A percentile compares a stretch with the other conserved stretches of the same genome.
These are phyloP conservation scores for Isabelozyma gotoi DNA, from an alignment of 805 yeast species.

Conservation along the genomic window DNA sequence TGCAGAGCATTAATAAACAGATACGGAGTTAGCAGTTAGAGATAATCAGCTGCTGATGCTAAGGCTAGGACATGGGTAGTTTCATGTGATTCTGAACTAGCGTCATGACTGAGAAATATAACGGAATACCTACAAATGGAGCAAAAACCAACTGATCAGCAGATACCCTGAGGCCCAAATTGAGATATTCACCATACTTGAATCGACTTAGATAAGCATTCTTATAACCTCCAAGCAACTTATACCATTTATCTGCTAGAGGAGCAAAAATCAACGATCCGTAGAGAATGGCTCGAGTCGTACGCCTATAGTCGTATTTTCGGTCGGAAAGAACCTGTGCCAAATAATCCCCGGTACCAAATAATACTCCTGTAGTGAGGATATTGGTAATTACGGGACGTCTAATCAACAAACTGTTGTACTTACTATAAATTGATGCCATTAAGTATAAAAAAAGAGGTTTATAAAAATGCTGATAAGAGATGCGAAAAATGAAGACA, in stretches of 20 bases:
- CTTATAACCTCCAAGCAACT: conserved; percentile 43
- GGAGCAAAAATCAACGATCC: conserved; percentile 79
- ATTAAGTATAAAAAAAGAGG: conserved; percentile 5
- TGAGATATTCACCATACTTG: not conserved
- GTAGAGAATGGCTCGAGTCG: conserved; percentile 62
- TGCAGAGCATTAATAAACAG: too few relatives aligned
- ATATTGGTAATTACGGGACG: conserved; percentile 48
- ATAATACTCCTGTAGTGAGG: conserved; percentile 51
- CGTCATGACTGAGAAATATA: conserved; percentile 69
- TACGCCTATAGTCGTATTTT: conserved; percentile 52
- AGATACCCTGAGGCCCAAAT: conserved; percentile 43
- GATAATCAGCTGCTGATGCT: too few relatives aligned
- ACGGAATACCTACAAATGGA: conserved; percentile 68
- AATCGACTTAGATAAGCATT: conserved; percentile 25
- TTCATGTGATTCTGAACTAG: conserved; percentile 61
- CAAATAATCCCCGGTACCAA: conserved; percentile 72
- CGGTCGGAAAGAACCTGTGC: conserved; percentile 53
- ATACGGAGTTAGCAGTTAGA: too few relatives aligned
- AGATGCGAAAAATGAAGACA: not conserved
- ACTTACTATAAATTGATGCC: conserved; percentile 16
- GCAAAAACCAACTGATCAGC: conserved; percentile 78
- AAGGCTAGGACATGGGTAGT: too few relatives aligned
- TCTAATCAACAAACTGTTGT: conserved; percentile 23
- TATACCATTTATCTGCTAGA: conserved; percentile 72
- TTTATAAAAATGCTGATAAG: not conserved